Evolutionary conservation across 352 stramenopile genomes (phyloP).

Genomic region (Globisporangium viniferum): DNA sequence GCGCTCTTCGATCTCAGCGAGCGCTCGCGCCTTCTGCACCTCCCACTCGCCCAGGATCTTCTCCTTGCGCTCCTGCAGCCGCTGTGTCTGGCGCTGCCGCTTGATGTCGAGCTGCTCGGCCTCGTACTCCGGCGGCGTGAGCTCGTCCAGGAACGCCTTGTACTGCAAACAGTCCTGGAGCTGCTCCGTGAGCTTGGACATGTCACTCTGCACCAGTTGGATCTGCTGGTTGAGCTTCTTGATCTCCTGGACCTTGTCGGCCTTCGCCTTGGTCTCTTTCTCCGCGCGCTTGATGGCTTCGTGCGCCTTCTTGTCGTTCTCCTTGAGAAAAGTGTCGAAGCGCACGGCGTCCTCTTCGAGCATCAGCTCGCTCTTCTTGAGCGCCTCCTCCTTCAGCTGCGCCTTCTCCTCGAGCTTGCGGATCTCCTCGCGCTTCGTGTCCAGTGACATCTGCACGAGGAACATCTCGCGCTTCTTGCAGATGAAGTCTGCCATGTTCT

Average conservation of each 20-base stretch:
- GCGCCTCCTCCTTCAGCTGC: constrained; percentile 92
- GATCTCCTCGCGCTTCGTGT: constrained; percentile 96
- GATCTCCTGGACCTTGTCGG: constrained; percentile 94
- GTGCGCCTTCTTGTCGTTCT: constrained; percentile 97
- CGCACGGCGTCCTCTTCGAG: constrained; percentile 94
- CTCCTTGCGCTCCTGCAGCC: constrained; percentile 68
- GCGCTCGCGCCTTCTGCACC: constrained; percentile 37
- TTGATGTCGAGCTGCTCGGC: constrained; percentile 80
- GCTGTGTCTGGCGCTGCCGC: constrained; percentile 50
- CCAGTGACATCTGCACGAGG: constrained; percentile 93
- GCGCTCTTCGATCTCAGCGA: constrained; percentile 70
- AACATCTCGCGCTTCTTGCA: constrained; percentile 97
- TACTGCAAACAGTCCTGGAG: constrained; percentile 94
- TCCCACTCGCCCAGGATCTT: constrained; percentile 73
- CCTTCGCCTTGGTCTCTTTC: constrained; percentile 92
- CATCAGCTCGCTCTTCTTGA: constrained; percentile 95
- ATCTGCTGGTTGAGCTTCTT: constrained; percentile 96
- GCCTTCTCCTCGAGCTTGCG: constrained; percentile 96
- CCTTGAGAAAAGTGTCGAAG: constrained; percentile 97
- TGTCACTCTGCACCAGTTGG: constrained; percentile 91
- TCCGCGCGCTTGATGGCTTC: constrained; percentile 94
- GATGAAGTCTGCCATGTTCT: constrained; percentile 96
- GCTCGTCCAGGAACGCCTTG: constrained; percentile 91
- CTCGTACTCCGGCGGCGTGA: constrained; percentile 87
- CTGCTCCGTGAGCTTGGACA: constrained; percentile 93